phyloP scores from a whole-genome alignment of 2,329 filamentous ascomycete species.

The Fusarium cicatricum region DNA sequence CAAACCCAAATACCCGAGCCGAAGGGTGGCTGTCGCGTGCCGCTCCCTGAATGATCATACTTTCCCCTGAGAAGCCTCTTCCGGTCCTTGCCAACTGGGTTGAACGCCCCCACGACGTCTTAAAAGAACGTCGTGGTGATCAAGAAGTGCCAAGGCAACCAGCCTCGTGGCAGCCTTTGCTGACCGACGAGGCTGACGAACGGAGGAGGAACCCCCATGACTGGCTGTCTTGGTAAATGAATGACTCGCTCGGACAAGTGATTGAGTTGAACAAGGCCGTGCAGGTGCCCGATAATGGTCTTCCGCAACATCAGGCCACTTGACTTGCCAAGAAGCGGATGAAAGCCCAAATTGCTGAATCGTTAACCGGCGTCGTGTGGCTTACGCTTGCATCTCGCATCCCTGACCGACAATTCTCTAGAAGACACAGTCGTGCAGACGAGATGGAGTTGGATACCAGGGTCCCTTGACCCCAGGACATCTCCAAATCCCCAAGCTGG shows the following conservation, averaged over 20 bases:
- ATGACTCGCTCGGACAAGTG: slow-evolving; percentile 26
- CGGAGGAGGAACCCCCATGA: slow-evolving; percentile 8
- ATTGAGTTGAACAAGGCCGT: slow-evolving; percentile 23
- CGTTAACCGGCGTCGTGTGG: slow-evolving; percentile 30
- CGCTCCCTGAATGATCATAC: background rate
- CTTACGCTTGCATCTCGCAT: slow-evolving; percentile 34
- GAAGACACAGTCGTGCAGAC: slow-evolving; percentile 10
- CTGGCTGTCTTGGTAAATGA: slow-evolving; percentile 1
- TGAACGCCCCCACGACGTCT: no score
- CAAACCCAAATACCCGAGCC: background rate
- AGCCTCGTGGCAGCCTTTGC: slow-evolving; percentile 19
- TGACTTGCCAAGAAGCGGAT: slow-evolving; percentile 24
- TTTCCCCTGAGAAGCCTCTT: background rate
- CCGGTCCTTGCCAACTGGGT: no score
- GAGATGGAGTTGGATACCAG: background rate
- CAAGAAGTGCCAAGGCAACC: slow-evolving; percentile 7
- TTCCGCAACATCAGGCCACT: slow-evolving; percentile 38
- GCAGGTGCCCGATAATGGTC: slow-evolving; percentile 24
- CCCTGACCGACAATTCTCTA: slow-evolving; percentile 31
- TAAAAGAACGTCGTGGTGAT: no score
- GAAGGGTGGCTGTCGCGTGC: slow-evolving; percentile 13
- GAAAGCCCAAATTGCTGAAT: slow-evolving; percentile 23
- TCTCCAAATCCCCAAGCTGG: background rate
- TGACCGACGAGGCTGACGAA: slow-evolving; percentile 21
- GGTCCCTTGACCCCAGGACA: background rate